Evolutionary conservation across 768 basidiomycete genomes (phyloP).

Genomic region (Porphyrellus cyaneotinctus): DNA sequence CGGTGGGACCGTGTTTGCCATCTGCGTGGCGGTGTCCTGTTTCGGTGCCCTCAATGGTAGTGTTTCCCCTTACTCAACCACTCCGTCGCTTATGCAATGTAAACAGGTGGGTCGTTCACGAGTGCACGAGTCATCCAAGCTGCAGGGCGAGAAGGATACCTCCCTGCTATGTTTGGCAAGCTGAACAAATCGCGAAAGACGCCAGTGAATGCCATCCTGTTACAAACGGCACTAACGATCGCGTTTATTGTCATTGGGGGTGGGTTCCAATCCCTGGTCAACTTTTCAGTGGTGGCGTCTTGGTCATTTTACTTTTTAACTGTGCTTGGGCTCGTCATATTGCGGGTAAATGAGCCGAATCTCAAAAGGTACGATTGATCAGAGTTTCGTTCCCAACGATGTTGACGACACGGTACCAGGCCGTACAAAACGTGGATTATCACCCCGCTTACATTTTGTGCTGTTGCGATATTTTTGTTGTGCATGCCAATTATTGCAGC

Average conservation of each 20-base stretch:
- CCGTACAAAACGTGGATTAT: constrained; percentile 92
- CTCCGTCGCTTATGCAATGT: constrained; percentile 4
- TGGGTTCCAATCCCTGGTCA: constrained; percentile 84
- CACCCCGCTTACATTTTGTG: constrained; percentile 88
- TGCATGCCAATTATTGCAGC: constrained; percentile 95
- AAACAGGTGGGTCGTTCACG: constrained; percentile 64
- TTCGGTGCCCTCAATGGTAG: constrained; percentile 90
- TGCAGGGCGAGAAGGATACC: constrained; percentile 82
- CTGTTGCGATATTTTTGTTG: constrained; percentile 56
- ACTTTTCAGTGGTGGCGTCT: constrained; percentile 82
- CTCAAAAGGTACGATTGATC: constrained; percentile 58
- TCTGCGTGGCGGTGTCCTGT: constrained; percentile 90
- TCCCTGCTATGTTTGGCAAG: constrained; percentile 80
- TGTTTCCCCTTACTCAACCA: constrained; percentile 5
- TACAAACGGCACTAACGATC: constrained; percentile 73
- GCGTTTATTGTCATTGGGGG: constrained; percentile 82
- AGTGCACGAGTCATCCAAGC: constrained; percentile 83
- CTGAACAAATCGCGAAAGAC: constrained; percentile 74
- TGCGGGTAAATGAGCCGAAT: constrained; percentile 87
- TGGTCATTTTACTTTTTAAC: constrained; percentile 89
- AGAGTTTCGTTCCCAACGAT: not conserved
- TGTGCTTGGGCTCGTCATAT: constrained; percentile 80
- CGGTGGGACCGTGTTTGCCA: constrained; percentile 85
- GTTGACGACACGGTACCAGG: constrained; percentile 34
- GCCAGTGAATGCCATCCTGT: constrained; percentile 80